Percentiles rank a stretch among this genome's conserved stretches.
Conservation (phyloP, 176 grass and related monocot species). For the Elymus sibiricus region DNA sequence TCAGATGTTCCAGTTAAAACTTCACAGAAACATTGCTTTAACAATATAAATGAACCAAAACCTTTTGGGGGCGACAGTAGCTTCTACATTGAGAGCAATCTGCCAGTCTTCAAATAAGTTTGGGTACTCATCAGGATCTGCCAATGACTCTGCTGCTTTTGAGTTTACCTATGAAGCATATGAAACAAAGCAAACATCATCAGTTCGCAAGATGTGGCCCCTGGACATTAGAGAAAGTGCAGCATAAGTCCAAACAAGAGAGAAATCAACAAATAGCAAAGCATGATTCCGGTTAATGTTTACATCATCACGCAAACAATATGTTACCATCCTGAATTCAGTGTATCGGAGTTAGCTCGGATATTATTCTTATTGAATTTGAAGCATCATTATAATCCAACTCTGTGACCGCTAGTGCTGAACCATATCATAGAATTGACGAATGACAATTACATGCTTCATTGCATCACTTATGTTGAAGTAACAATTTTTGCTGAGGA, state of each 20-base stretch:
- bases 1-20: not conserved
- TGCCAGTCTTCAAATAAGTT: constrained; percentile 99
- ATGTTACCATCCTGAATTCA: not conserved
- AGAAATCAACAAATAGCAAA: not conserved
- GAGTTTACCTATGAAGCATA: constrained; percentile 60
- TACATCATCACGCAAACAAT: constrained; percentile 1
- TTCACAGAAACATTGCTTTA: constrained; percentile 8
- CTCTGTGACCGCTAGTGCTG: not conserved
- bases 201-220: constrained; percentile 7
- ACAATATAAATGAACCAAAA: constrained; percentile 25
- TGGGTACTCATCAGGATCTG: constrained; percentile 83
- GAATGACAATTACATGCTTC: not conserved
- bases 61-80: constrained; percentile 54
- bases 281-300: not conserved
- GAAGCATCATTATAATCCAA: constrained; percentile 19
- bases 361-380: not conserved
- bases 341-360: not conserved
- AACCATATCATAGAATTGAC: not conserved
- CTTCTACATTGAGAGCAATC: constrained; percentile 87
- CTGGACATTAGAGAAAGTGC: not conserved
- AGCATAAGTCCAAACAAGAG: not conserved
- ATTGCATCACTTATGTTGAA: not conserved
- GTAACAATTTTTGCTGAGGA: not conserved
- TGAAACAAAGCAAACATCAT: not conserved
- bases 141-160: constrained; percentile 93